Evolutionary conservation across 352 stramenopile species (phyloP).

Genomic region (Phytophthora megakarya): DNA sequence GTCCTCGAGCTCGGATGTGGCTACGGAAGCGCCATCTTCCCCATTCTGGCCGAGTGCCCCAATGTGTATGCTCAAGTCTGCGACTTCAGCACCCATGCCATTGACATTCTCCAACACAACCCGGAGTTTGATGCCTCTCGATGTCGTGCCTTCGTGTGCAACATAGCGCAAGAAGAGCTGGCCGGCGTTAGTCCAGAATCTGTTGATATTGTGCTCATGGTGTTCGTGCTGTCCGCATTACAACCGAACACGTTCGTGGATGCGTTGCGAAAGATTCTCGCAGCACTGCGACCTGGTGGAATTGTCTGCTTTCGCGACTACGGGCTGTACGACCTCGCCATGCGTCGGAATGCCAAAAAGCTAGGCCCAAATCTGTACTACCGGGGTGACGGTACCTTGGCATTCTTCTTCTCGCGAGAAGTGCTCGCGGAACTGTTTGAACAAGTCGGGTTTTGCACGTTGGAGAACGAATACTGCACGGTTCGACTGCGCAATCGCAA

Average conservation of each 20-base stretch:
- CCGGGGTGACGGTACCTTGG: slow-evolving; percentile 77
- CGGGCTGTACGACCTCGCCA: slow-evolving; percentile 86
- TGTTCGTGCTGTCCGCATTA: slow-evolving; percentile 85
- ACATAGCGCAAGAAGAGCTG: slow-evolving; percentile 65
- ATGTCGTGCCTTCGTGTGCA: slow-evolving; percentile 76
- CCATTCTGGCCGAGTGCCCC: slow-evolving; percentile 70
- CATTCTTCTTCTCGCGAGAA: slow-evolving; percentile 79
- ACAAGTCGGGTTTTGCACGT: slow-evolving; percentile 44
- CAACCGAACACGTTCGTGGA: slow-evolving; percentile 53
- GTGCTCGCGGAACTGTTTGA: slow-evolving; percentile 52
- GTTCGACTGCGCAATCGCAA: slow-evolving; percentile 78
- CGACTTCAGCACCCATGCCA: slow-evolving; percentile 85
- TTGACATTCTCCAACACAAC: slow-evolving; percentile 68
- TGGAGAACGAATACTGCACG: slow-evolving; percentile 82
- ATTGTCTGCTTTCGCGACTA: slow-evolving; percentile 89
- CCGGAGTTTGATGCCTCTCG: slow-evolving; percentile 47
- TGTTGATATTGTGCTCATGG: slow-evolving; percentile 78
- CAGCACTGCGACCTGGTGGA: slow-evolving; percentile 59
- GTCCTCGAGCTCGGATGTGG: slow-evolving; percentile 86
- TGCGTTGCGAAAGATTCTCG: slow-evolving; percentile 64
- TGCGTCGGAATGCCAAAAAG: slow-evolving; percentile 81
- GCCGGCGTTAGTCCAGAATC: slow-evolving; percentile 47
- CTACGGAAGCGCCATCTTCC: slow-evolving; percentile 88
- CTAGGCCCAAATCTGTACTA: slow-evolving; percentile 65
- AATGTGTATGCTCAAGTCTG: slow-evolving; percentile 75